These are phyloP conservation scores for Mycena galopus DNA, from an alignment of 768 basidiomycete genomes.

Conservation along the genomic window DNA sequence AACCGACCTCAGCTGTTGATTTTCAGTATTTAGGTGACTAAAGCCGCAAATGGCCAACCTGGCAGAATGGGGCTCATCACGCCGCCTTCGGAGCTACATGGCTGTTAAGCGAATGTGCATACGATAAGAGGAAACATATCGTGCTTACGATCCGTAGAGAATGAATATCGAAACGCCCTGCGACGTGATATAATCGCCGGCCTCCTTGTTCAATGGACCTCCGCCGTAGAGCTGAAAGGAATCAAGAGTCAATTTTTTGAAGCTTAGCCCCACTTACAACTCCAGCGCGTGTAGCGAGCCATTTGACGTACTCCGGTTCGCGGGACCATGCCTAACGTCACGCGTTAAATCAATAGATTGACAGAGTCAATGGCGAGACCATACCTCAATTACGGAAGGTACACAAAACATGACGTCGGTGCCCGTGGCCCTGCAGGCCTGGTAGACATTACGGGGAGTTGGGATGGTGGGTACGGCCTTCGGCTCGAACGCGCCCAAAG, in stretches of 20 bases:
- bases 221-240: conserved; percentile 50
- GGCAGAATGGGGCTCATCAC: conserved; percentile 38
- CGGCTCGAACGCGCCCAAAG: conserved; percentile 42
- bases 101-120: neutral
- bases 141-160: conserved; percentile 50
- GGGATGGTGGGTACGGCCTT: conserved; percentile 40
- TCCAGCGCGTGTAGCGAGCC: conserved; percentile 19
- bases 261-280: conserved; percentile 25
- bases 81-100: conserved; percentile 32
- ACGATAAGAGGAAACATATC: neutral
- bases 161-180: conserved; percentile 48
- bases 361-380: neutral
- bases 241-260: neutral
- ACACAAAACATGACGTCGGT: conserved; percentile 42
- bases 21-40: neutral
- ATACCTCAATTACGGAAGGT: conserved; percentile 44
- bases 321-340: conserved; percentile 24
- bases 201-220: conserved; percentile 49
- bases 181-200: conserved; percentile 48
- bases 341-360: neutral
- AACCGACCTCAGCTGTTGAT: conserved; percentile 3
- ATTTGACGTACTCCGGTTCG: conserved; percentile 38
- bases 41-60: conserved; percentile 4
- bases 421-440: conserved; percentile 35
- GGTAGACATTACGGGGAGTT: conserved; percentile 41